Base-by-base conservation (phyloP, 192 early-diverging fungal genomes). In the Paraglomus occultum region DNA sequence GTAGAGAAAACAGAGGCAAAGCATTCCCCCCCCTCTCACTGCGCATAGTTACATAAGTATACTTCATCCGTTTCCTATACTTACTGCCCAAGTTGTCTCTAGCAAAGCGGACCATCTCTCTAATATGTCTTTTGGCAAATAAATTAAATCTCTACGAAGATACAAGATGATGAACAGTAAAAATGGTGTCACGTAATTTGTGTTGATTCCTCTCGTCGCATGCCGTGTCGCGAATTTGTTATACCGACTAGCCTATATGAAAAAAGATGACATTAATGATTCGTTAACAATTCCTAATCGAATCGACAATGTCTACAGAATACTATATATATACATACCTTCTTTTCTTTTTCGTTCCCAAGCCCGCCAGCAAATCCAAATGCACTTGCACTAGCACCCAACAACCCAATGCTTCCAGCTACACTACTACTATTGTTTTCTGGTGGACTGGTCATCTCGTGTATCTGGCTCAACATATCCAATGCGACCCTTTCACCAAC, bases 201-300 rank as follows among this genome's bases (percentile, higher is more conserved):
- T 65, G 43, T 74, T 65, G 22, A 79, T 59, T 18, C 64, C 70
- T 66, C 73, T 76, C 15, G 75, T 58, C 40, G 74, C 73, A 20
- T 79, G 72, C 39, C 76, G 75, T 72, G 74, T 71, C 1, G 78
- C 74, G 70, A 79, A 79, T 71, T 79, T 79, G 50, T 79, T 79
- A 57, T 76, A 79, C 5, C 78, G 69, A 64, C 76, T 79, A 6
- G 76, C 52, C 77, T 78, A 68, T 18, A n/a, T 20, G 6, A 17
- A 14, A 11, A 3, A 5, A 15, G 3, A 49, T 14, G 17, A 31
- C 9, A 17, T 67, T 10, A 52, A 22, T n/a, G 42, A 14, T 10
- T 45, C 22, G 52, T 23, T 17, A 46, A 38, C 31, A 18, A 47
- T 10, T 59, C 14, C 1, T 23, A 50, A 48, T 46, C 17, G 46